Evolutionary conservation across 805 yeast species (phyloP).

Genomic region (Yamadazyma olivae): DNA sequence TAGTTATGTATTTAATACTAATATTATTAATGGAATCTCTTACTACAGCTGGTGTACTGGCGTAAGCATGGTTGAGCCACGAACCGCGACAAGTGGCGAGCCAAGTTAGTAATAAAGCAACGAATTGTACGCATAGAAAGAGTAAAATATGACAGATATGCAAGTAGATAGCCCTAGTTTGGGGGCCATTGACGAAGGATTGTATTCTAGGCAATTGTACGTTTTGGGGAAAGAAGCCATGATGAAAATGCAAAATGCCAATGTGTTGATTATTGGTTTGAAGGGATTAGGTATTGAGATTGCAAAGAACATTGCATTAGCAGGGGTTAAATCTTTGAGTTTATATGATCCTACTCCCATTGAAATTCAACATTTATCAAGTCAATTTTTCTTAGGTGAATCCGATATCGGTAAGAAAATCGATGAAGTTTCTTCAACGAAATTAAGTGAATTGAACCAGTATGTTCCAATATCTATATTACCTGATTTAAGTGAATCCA

Average conservation of each 20-base stretch:
- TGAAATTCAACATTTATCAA: constrained; percentile 67
- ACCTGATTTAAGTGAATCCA: constrained; percentile 50
- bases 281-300: constrained; percentile 94
- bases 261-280: constrained; percentile 86
- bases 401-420: constrained; percentile 75
- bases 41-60: not conserved
- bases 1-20: too few species aligned
- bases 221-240: constrained; percentile 98
- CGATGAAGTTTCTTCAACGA: constrained; percentile 65
- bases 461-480: constrained; percentile 84
- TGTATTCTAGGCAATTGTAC: constrained; percentile 94
- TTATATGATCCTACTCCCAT: constrained; percentile 79
- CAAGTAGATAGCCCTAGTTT: constrained; percentile 41
- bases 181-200: constrained; percentile 77
- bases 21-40: not conserved
- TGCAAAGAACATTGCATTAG: constrained; percentile 93
- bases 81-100: too few species aligned
- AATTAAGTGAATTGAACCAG: constrained; percentile 77
- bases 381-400: constrained; percentile 80
- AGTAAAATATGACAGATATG: constrained; percentile 22
- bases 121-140: too few species aligned
- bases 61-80: not conserved
- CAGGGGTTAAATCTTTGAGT: constrained; percentile 92
- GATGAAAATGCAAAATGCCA: constrained; percentile 93
- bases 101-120: too few species aligned